phyloP scores from a whole-genome alignment of 257 asterid genomes.

The Eustoma russellianum region DNA sequence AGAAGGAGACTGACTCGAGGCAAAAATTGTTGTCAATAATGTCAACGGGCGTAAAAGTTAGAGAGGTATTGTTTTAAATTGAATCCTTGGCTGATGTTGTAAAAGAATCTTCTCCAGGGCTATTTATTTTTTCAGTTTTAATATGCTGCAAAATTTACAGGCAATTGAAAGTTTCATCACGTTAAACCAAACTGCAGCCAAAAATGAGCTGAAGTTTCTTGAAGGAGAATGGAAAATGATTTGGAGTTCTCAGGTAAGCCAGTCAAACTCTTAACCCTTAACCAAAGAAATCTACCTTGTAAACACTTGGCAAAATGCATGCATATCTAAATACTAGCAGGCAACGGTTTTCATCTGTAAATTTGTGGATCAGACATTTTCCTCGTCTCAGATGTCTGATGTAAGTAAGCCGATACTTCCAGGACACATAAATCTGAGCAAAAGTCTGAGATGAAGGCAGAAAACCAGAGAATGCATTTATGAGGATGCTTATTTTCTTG shows the following conservation, averaged over 20 bases:
- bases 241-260: conserved; percentile 87
- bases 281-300: no score
- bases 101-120: background rate
- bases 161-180: conserved; percentile 53
- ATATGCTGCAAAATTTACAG: conserved; percentile 25
- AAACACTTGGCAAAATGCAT: no score
- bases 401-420: no score
- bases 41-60: conserved; percentile 45
- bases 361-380: background rate
- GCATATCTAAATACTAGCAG: no score
- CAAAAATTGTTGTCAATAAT: conserved; percentile 64
- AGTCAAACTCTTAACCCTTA: no score
- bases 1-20: conserved; percentile 69
- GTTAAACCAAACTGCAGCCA: conserved; percentile 21
- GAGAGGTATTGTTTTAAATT: conserved; percentile 35
- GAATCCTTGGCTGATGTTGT: background rate
- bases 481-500: no score
- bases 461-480: no score
- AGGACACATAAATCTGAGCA: no score
- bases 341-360: background rate
- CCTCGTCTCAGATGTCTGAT: background rate
- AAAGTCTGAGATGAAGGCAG: no score
- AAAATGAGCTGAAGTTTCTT: conserved; percentile 47
- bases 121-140: conserved; percentile 5
- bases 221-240: conserved; percentile 92